phyloP scores from a whole-genome alignment of 805 yeast genomes.

The Ogataea ramenticola region DNA sequence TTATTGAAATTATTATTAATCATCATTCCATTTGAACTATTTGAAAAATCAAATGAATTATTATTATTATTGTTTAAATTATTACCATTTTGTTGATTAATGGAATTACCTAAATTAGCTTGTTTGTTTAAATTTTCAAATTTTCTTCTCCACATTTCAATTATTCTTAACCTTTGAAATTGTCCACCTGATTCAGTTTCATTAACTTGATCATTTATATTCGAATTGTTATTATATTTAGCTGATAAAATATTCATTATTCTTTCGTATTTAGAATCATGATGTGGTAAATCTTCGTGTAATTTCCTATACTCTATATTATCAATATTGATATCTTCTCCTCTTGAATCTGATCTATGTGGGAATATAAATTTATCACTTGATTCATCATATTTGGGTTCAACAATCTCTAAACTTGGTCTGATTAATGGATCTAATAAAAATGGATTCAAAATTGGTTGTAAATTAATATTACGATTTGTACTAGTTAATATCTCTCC shows the following conservation, averaged over 20 bases:
- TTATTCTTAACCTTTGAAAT: conserved; percentile 79
- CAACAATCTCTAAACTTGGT: conserved; percentile 35
- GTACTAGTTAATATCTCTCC: conserved; percentile 79
- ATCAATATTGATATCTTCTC: conserved; percentile 16
- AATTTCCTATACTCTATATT: conserved; percentile 29
- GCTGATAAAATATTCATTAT: conserved; percentile 70
- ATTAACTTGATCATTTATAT: conserved; percentile 24
- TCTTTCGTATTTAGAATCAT: conserved; percentile 82
- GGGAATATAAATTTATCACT: conserved; percentile 25
- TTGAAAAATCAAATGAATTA: conserved; percentile 6
- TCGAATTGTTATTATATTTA: conserved; percentile 31
- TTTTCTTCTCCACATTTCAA: conserved; percentile 77
- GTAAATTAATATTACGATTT: conserved; percentile 66
- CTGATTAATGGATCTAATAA: conserved; percentile 35
- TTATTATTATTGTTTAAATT: too few species aligned
- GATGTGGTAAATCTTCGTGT: conserved; percentile 68
- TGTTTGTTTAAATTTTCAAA: conserved; percentile 46
- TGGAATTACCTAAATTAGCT: conserved; percentile 10
- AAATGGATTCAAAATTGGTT: conserved; percentile 69
- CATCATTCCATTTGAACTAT: background rate
- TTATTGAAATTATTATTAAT: background rate
- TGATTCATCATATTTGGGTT: conserved; percentile 31
- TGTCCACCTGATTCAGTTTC: conserved; percentile 35
- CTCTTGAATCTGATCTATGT: conserved; percentile 33
- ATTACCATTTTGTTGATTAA: too few species aligned